A percentile compares a stretch with the other conserved stretches of the same genome.
Evolutionary conservation across 2,329 filamentous ascomycete genomes (phyloP).

Genomic region (Monosporascus ibericus): DNA sequence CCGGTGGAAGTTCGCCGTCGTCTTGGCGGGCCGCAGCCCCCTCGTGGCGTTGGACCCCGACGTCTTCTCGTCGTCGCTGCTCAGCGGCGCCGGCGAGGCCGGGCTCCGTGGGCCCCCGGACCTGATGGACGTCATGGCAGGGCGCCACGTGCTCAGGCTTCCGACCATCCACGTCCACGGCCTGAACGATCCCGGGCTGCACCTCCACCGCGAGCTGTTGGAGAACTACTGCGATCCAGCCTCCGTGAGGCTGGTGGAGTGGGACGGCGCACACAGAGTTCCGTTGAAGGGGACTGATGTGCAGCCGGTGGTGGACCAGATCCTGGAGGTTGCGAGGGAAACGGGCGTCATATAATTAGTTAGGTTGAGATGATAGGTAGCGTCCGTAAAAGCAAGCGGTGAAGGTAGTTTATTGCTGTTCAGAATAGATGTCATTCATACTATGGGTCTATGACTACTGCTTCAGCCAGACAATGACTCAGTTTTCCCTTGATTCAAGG

Average conservation of each 20-base stretch:
- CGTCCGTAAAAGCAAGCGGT: neutral
- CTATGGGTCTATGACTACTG: too few species aligned
- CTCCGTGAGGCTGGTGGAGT: slow-evolving; percentile 56
- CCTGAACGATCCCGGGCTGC: slow-evolving; percentile 50
- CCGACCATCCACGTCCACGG: slow-evolving; percentile 68
- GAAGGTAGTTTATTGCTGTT: neutral
- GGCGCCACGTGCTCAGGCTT: slow-evolving; percentile 42
- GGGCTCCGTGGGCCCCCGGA: slow-evolving; percentile 38
- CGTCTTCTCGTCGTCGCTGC: slow-evolving; percentile 20
- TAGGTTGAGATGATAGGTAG: slow-evolving; percentile 3
- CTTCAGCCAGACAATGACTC: too few species aligned
- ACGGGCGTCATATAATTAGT: slow-evolving; percentile 26
- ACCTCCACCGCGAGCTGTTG: slow-evolving; percentile 50
- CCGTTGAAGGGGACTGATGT: slow-evolving; percentile 65
- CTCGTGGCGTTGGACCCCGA: slow-evolving; percentile 45
- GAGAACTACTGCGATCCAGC: slow-evolving; percentile 53
- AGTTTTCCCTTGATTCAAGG: too few species aligned
- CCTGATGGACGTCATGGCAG: slow-evolving; percentile 30
- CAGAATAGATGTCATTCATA: too few species aligned
- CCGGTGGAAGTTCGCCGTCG: slow-evolving; percentile 52
- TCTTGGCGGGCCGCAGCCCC: slow-evolving; percentile 57
- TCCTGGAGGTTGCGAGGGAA: slow-evolving; percentile 44
- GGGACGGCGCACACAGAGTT: slow-evolving; percentile 67
- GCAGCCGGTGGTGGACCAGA: slow-evolving; percentile 44
- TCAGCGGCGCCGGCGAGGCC: slow-evolving; percentile 19